phyloP scores from a whole-genome alignment of 768 basidiomycete genomes.

The Pulveroboletus sp. region DNA sequence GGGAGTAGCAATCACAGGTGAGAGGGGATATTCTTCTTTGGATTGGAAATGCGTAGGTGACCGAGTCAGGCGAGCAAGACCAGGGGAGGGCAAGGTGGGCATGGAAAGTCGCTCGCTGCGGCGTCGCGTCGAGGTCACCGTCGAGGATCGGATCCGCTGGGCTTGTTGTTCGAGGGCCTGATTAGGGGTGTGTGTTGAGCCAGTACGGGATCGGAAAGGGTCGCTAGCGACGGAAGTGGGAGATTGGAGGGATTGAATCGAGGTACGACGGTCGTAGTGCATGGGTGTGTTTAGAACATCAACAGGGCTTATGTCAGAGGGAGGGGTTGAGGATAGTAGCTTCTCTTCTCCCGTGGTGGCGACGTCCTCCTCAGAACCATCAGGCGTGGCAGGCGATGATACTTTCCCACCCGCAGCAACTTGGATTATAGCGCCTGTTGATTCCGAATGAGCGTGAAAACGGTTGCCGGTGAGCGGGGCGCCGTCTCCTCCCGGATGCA shows the following conservation, averaged over 20 bases:
- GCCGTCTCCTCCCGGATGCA: constrained; percentile 3
- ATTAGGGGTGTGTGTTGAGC: constrained; percentile 11
- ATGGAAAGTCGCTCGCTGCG: constrained; percentile 31
- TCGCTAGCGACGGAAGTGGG: constrained; percentile 3
- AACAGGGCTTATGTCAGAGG: constrained; percentile 13
- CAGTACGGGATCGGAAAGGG: constrained; percentile 6
- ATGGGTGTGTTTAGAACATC: constrained; percentile 20
- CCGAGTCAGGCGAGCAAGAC: constrained; percentile 13
- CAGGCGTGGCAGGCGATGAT: constrained; percentile 17
- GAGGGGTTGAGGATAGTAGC: constrained; percentile 12
- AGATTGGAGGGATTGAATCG: constrained; percentile 16
- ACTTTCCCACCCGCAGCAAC: constrained; percentile 9
- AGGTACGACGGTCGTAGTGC: constrained; percentile 17
- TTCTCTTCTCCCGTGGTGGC: constrained; percentile 22
- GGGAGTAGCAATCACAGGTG: constrained; percentile 19
- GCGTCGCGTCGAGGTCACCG: constrained; percentile 24
- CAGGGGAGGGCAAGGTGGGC: constrained; percentile 20
- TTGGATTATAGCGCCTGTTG: constrained; percentile 15
- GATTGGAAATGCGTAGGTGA: constrained; percentile 15
- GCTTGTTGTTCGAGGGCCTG: constrained; percentile 28
- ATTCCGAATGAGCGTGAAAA: constrained; percentile 24
- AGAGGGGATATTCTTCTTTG: constrained; percentile 31
- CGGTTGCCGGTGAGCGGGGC: neutral
- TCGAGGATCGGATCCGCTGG: constrained; percentile 31
- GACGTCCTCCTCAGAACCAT: constrained; percentile 22